Evolutionary conservation across 2,329 filamentous ascomycete genomes (phyloP), one percentile per base, ranked within the genome.

Genomic region (Exophiala oligosperma): DNA sequence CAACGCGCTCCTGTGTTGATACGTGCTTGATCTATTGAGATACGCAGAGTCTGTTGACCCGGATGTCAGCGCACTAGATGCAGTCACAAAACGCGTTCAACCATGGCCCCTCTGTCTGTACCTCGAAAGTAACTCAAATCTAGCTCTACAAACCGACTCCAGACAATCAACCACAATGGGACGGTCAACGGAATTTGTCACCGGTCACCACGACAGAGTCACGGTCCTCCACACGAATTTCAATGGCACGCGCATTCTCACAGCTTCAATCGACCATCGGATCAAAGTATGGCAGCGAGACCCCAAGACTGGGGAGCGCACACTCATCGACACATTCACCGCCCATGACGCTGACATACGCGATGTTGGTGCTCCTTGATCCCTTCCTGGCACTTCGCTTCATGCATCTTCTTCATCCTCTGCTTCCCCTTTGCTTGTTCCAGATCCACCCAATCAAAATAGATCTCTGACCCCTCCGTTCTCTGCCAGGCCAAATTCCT

Each of bases 241-340:
- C 65, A 96, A 96, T 73, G 93, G 92, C 67, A 92, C 91, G 68
- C 90, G 92, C 66, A 92, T 93, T 79, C 90, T 92, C 43, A 94
- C 92, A 2, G 92, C 91, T 35, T 94, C 91, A 17, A 90, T 93
- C 17, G 93, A 97, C 73, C 93, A 96, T 73, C 91, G 89, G 72
- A 88, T 97, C 69, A 91, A 92, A 71, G 89, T 97, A 62, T 97
- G 93, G 82, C 91, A 93, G 74, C 83, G 88, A 49, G 88, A 94
- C 70, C 86, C 82, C 57, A 80, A 87, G 65, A 88, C 91, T 67
- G 85, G 86, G 43, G 79, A 84, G 57, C 96, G 92, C 91, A 82
- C 84, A 52, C 77, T 94, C 38, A 43, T 66, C 17, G 93, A 97
- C 76, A 91, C 85, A 56, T 97, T 92, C 91, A 86, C 84, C 49